Evolutionary conservation across 139 green algal genomes (phyloP).

Genomic region (Asterochloris erici): DNA sequence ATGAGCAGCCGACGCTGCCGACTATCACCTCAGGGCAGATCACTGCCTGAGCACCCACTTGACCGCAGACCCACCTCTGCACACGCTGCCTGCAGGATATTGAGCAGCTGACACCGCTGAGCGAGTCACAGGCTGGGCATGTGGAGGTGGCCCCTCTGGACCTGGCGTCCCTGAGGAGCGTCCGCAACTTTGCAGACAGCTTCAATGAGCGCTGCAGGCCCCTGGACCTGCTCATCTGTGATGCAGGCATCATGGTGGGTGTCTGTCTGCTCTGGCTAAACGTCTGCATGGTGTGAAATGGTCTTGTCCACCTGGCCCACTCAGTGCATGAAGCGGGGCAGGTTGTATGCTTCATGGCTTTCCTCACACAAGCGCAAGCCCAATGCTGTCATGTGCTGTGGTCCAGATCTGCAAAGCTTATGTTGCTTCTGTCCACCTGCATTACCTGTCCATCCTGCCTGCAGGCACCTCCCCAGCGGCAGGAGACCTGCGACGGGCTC

Average conservation of each 20-base stretch:
- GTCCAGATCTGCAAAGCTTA: no score
- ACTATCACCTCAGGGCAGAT: neutral
- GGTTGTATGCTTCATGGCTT: no score
- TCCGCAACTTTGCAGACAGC: constrained; percentile 45
- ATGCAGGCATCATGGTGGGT: constrained; percentile 66
- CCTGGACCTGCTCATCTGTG: constrained; percentile 63
- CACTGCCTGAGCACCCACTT: neutral
- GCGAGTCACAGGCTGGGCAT: constrained; percentile 1
- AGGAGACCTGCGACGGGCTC: constrained; percentile 49
- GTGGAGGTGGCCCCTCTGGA: constrained; percentile 49
- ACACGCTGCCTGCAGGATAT: neutral
- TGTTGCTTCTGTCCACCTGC: no score
- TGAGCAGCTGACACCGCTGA: neutral
- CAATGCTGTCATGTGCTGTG: no score
- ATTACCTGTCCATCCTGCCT: no score
- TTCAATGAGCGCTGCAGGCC: constrained; percentile 25
- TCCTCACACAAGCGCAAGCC: no score
- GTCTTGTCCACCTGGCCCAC: no score
- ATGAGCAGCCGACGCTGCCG: neutral
- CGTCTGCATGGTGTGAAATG: no score
- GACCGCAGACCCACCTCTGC: neutral
- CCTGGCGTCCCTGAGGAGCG: constrained; percentile 45
- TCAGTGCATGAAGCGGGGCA: no score
- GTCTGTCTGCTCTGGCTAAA: no score
- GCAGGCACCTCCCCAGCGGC: constrained; percentile 25